These are phyloP conservation scores for Suillus subluteus DNA, from an alignment of 768 basidiomycete genomes.

Conservation along the genomic window DNA sequence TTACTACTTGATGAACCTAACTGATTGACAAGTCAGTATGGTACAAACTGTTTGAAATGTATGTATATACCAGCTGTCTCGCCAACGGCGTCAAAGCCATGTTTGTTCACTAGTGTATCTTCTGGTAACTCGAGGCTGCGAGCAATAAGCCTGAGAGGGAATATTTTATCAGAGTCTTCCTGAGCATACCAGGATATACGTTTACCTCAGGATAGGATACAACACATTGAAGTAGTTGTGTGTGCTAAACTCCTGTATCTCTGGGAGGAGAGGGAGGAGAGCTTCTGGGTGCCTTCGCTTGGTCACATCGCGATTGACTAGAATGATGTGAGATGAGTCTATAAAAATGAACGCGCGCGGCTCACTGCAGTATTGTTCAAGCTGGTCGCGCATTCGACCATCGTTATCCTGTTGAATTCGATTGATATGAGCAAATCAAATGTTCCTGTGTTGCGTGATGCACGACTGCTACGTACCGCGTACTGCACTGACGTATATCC, in stretches of 20 bases:
- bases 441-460: not conserved
- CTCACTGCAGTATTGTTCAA: slow-evolving; percentile 66
- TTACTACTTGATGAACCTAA: slow-evolving; percentile 70
- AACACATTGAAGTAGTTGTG: slow-evolving; percentile 57
- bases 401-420: slow-evolving; percentile 53
- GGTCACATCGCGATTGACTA: slow-evolving; percentile 56
- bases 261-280: slow-evolving; percentile 53
- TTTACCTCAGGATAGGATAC: slow-evolving; percentile 49
- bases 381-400: slow-evolving; percentile 61
- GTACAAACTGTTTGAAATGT: not conserved
- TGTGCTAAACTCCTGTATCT: slow-evolving; percentile 52
- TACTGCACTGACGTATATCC: slow-evolving; percentile 56
- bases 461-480: slow-evolving; percentile 38
- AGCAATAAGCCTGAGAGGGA: slow-evolving; percentile 46
- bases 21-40: slow-evolving; percentile 32
- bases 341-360: not conserved
- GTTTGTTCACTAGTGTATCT: slow-evolving; percentile 51
- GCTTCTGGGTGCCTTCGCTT: slow-evolving; percentile 52
- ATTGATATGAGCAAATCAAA: not conserved
- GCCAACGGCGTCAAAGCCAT: slow-evolving; percentile 43
- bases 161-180: not conserved
- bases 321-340: not conserved
- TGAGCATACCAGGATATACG: not conserved
- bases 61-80: slow-evolving; percentile 43
- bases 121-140: slow-evolving; percentile 57